Base-by-base conservation (phyloP, 441 rosid species). In the Brassica balearica region DNA sequence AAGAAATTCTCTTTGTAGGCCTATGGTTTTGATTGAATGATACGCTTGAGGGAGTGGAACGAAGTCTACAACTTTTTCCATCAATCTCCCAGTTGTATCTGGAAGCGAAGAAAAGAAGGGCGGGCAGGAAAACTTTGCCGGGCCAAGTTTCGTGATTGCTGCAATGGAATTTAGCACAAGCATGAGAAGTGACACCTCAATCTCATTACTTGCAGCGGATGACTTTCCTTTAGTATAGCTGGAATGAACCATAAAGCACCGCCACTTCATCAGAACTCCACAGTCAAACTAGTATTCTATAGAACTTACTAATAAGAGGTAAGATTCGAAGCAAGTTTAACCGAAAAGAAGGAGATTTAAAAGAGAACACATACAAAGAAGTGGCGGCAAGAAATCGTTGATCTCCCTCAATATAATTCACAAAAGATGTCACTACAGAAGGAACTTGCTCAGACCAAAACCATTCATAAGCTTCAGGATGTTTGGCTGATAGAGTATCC, bases 381-480 rank as follows among this genome's bases (percentile, higher is more conserved):
- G 91, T 89, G 74, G 89, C 90, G 66, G 93, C 88, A 83, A 85
- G 19, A 69, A 90, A 91, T 51, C 83, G 83, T 67, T 84, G 79
- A 60, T 90, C 97, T 71, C 80, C 89, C 82, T 95, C 97, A 80
- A 91, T 86, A 72, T 80, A 87, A 86, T 81, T 87, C 59, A 92
- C 86, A 83, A 92, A 90, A 64, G 91, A 88, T 61, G 88, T 64
- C 81, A 89, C 90, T 68, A 80, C 86, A 53, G 75, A 74, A 19
- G 97, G 97, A 73, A 91, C 81, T 81, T 88, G 92, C 84, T 90
- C 90, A 19, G 91, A 85, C 92, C 90, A 92, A 82, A 95, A 90
- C 98, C 96, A 86, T 48, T 91, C 94, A 83, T 82, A 86, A 46
- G 82, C 87, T 81, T 90, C 91, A 72, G 93, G 88, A 75, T 90